Conservation (phyloP, 345 rosid genomes). For the Viola odorata region DNA sequence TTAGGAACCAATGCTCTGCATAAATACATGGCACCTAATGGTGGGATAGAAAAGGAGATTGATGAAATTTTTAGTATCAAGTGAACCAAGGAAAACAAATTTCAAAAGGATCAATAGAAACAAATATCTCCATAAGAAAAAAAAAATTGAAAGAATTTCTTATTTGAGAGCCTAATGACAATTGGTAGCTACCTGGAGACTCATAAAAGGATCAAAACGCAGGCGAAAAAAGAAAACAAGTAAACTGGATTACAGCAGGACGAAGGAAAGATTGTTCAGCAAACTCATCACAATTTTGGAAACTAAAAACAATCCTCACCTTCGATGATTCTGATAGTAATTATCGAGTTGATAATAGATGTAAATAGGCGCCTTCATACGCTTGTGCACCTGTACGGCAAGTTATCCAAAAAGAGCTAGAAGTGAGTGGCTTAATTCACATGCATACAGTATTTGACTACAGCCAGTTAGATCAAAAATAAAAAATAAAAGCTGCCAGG, state of each 20-base stretch:
- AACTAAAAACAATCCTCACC: conserved; percentile 37
- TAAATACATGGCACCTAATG: not conserved
- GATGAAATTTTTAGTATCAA: not conserved
- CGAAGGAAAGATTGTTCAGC: no score
- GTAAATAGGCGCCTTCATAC: conserved; percentile 82
- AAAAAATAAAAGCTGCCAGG: no score
- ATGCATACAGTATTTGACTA: not conserved
- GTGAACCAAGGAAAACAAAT: not conserved
- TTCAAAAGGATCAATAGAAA: not conserved
- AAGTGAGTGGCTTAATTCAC: not conserved
- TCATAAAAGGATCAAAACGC: not conserved
- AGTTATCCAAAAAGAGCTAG: not conserved
- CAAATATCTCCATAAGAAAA: not conserved
- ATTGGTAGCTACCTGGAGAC: not conserved
- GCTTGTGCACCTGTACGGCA: conserved; percentile 49
- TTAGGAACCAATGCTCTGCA: conserved; percentile 5
- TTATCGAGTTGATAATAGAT: conserved; percentile 84
- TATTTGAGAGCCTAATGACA: not conserved
- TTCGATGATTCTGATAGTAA: conserved; percentile 78
- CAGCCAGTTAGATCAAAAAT: no score
- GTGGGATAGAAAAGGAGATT: conserved; percentile 1
- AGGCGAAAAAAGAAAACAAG: not conserved
- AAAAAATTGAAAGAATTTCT: not conserved
- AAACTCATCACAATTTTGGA: conserved; percentile 2
- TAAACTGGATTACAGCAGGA: no score